A percentile compares a stretch with the other conserved stretches of the same genome.
Evolutionary conservation across 768 basidiomycete species (phyloP).

Genomic region (Ramaria sp.): DNA sequence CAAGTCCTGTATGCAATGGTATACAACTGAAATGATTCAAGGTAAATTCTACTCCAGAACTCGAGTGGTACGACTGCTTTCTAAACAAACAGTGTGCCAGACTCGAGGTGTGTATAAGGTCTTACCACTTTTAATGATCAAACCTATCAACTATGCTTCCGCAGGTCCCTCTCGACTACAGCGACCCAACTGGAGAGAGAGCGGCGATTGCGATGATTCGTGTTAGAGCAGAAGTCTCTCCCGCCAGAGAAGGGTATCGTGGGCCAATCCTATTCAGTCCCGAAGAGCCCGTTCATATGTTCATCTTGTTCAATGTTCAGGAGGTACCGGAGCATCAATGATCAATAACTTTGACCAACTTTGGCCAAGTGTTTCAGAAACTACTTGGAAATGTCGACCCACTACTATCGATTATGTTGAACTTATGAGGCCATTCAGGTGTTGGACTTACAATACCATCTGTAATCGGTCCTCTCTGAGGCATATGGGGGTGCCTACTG

Average conservation of each 20-base stretch:
- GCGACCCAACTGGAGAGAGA: slow-evolving; percentile 25
- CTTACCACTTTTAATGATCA: neutral
- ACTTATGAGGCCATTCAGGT: neutral
- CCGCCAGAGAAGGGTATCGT: slow-evolving; percentile 23
- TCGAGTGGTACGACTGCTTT: slow-evolving; percentile 20
- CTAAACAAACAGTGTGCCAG: slow-evolving; percentile 21
- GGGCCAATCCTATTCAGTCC: slow-evolving; percentile 38
- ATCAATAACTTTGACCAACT: no score
- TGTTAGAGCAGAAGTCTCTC: slow-evolving; percentile 24
- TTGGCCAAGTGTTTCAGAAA: slow-evolving; percentile 18
- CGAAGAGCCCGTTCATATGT: neutral
- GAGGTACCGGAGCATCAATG: slow-evolving; percentile 29
- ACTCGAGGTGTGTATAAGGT: slow-evolving; percentile 19
- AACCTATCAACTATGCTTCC: neutral
- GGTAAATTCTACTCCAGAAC: slow-evolving; percentile 15
- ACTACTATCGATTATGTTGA: no score
- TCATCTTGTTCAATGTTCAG: slow-evolving; percentile 10
- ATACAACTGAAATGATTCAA: slow-evolving; percentile 2
- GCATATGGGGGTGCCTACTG: slow-evolving; percentile 4
- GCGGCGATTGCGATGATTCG: slow-evolving; percentile 33
- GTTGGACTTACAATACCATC: slow-evolving; percentile 7
- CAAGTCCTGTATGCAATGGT: neutral
- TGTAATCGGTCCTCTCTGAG: neutral
- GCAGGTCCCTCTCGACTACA: slow-evolving; percentile 38
- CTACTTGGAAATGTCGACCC: slow-evolving; percentile 36